These are phyloP conservation scores for Saksenaea vasiformis DNA, from an alignment of 371 early-diverging fungal species.

Conservation along the genomic window DNA sequence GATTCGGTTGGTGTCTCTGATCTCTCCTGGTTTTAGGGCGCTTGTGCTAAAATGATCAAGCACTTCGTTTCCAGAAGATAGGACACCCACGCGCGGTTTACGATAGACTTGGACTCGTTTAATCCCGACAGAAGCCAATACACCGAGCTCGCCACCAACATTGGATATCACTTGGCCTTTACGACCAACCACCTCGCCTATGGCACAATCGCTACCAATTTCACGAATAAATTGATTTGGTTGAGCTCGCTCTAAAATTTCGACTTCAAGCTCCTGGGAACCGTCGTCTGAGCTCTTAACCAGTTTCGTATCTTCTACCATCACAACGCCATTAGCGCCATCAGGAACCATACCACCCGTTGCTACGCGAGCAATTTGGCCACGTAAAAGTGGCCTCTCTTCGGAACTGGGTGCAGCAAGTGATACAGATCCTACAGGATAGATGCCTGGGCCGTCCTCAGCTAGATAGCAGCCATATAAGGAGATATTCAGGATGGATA, in stretches of 20 bases:
- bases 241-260: constrained; percentile 41
- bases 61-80: constrained; percentile 92
- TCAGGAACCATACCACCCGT: constrained; percentile 88
- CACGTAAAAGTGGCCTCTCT: constrained; percentile 12
- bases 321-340: constrained; percentile 86
- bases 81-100: constrained; percentile 76
- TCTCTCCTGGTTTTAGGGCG: constrained; percentile 60
- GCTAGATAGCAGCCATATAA: constrained; percentile 33
- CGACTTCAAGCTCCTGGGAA: constrained; percentile 62
- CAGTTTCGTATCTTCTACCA: constrained; percentile 89
- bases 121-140: constrained; percentile 79
- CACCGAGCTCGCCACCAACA: constrained; percentile 82
- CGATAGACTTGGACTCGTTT: constrained; percentile 61
- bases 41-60: constrained; percentile 54
- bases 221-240: constrained; percentile 76
- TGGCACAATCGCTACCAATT: constrained; percentile 72
- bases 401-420: constrained; percentile 52
- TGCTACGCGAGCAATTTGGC: constrained; percentile 76
- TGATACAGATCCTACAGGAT: constrained; percentile 63
- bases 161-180: constrained; percentile 63
- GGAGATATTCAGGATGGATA: neutral
- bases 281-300: constrained; percentile 57
- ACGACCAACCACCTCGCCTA: constrained; percentile 60
- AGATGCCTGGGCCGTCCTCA: constrained; percentile 80
- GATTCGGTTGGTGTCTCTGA: constrained; percentile 87